Evolutionary conservation across 2,329 filamentous ascomycete genomes (phyloP), one percentile per base, ranked within the genome.

Genomic region (Fusarium sp.): DNA sequence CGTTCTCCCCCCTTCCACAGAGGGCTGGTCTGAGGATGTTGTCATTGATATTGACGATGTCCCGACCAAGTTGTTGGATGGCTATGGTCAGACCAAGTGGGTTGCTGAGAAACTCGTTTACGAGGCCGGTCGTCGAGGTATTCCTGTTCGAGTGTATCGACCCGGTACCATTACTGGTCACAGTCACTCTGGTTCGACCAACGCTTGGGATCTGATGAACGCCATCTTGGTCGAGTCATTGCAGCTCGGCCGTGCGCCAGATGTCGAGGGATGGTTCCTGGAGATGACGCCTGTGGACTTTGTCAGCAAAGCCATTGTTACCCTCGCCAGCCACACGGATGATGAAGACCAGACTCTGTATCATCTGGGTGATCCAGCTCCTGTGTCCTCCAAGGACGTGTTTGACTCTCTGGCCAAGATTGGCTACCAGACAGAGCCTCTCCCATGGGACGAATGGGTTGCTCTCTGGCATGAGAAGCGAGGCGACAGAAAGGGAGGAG

Each of bases 211-310:
- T 86, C 84, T 96, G 22, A 85, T 96, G 54, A 94, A 92, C 62
- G 93, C 94, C 0, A 81, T 96, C 65, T 88, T 95, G 29, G 92
- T 95, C 2, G 94, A 95, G 80, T 95, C 93, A 0, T 87, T 95
- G 41, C 91, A 93, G 62, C 86, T 95, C 5, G 93, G 93, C 7
- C 89, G 89, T 74, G 89, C 89, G 2, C 93, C 94, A 0, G 88
- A 93, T 63, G 91, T 95, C 5, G 87, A 92, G 59, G 91, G 91
- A 48, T 96, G 94, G 94, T 90, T 92, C 59, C 89, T 93, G 1
- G 94, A 96, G 83, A 95, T 95, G 93, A 95, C 94, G 0, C 93
- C 94, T 0, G 94, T 95, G 16, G 93, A 96, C 82, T 95, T 94
- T 77, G 93, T 95, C 68, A 93, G 91, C 83, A 91, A 91, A 72